These are phyloP conservation scores for Cryphonectria carpinicola DNA, from an alignment of 2,329 filamentous ascomycete genomes.

Conservation along the genomic window DNA sequence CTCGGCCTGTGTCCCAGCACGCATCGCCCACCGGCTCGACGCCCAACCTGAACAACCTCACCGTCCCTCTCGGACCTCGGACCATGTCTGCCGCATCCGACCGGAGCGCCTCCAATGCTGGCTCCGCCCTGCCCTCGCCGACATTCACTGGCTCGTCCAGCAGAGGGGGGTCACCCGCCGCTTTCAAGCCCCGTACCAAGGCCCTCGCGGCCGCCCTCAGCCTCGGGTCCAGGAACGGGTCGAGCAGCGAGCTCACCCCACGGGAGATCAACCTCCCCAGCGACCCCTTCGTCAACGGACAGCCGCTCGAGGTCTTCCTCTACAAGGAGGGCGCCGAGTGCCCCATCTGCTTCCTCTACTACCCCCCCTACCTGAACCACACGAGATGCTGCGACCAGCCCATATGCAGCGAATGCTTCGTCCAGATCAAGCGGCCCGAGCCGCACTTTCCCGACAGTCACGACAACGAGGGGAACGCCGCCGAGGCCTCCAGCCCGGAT, in stretches of 20 bases:
- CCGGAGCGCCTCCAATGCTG: constrained; percentile 61
- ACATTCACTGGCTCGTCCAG: constrained; percentile 48
- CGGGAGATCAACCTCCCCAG: constrained; percentile 79
- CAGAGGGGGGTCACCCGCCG: constrained; percentile 53
- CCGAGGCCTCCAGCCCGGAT: constrained; percentile 46
- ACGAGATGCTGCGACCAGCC: constrained; percentile 94
- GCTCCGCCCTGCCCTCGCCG: constrained; percentile 64
- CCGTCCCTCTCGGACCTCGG: constrained; percentile 76
- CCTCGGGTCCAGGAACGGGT: constrained; percentile 72
- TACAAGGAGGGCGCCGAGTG: constrained; percentile 93
- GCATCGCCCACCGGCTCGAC: constrained; percentile 57
- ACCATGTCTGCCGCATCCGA: constrained; percentile 83
- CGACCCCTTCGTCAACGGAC: constrained; percentile 92
- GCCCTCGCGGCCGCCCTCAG: constrained; percentile 83
- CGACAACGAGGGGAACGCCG: constrained; percentile 45
- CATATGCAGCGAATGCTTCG: constrained; percentile 98
- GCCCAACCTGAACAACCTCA: constrained; percentile 71
- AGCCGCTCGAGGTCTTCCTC: constrained; percentile 86
- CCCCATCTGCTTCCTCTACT: constrained; percentile 95
- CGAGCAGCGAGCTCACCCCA: constrained; percentile 71
- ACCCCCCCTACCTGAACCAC: constrained; percentile 90
- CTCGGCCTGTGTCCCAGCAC: constrained; percentile 49
- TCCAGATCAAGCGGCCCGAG: constrained; percentile 95
- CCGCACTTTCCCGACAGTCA: constrained; percentile 85
- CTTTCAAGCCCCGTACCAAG: constrained; percentile 84